Percentiles rank a stretch among this genome's conserved stretches.
phyloP scores from a whole-genome alignment of 1,139 yeast genomes.

The Zygoascus meyerae region DNA sequence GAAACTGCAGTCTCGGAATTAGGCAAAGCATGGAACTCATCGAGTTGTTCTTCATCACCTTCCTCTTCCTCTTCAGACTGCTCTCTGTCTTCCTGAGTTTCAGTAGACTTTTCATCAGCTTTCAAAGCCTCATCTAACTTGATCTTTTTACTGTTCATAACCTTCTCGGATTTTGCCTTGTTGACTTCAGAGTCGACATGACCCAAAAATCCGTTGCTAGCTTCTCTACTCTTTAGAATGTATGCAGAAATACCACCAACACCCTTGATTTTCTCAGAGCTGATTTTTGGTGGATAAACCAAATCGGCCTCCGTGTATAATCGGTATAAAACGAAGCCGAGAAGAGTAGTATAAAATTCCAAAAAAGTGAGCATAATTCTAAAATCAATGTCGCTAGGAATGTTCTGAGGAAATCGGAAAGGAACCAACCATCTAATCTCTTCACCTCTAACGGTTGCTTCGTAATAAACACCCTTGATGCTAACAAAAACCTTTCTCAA shows the following conservation, averaged over 20 bases:
- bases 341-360: conserved; percentile 87
- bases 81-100: conserved; percentile 40
- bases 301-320: conserved; percentile 79
- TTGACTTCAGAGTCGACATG: conserved; percentile 34
- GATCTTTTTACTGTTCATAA: conserved; percentile 14
- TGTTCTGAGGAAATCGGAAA: conserved; percentile 90
- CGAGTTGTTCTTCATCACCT: conserved; percentile 49
- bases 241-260: conserved; percentile 87
- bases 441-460: conserved; percentile 85
- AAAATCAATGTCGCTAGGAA: conserved; percentile 92
- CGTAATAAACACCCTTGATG: conserved; percentile 94
- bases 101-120: conserved; percentile 43
- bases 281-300: conserved; percentile 87
- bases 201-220: conserved; percentile 17
- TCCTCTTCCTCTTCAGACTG: conserved; percentile 37
- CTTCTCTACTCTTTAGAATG: conserved; percentile 52
- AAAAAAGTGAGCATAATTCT: conserved; percentile 94
- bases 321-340: conserved; percentile 81
- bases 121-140: conserved; percentile 25
- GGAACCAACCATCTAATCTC: conserved; percentile 96
- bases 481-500: conserved; percentile 89
- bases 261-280: conserved; percentile 65
- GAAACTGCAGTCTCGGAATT: conserved; percentile 59
- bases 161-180: conserved; percentile 24
- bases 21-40: conserved; percentile 56